Base-by-base conservation (phyloP, 495 filamentous ascomycete genomes). In the Penicillium alfredii region DNA sequence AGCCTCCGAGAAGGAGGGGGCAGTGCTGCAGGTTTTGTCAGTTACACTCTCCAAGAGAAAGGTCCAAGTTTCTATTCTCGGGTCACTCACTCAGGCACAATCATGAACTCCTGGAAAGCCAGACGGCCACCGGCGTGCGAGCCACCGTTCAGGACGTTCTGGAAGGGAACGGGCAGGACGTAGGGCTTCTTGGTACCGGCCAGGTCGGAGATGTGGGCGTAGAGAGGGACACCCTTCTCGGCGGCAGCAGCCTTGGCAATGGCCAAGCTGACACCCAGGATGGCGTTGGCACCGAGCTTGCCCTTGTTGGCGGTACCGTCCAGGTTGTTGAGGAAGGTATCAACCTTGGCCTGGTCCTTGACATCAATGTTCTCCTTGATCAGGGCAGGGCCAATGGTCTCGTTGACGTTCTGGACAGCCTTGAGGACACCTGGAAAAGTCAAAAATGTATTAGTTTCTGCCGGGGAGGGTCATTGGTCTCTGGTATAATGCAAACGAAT, bases 21-120 rank as follows among this genome's bases (percentile, higher is more conserved):
- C 90, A 33, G 64, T 57, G 33, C 74, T 78, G 23, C 41, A 34
- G 30, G 4, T 13, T 11, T 18, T 11, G 22, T 48, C 50, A 48
- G 44, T 35, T 29, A n/a, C 15, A n/a, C n/a, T n/a, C n/a, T n/a
- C n/a, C n/a, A n/a, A n/a, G n/a, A 31, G 14, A 9, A 10, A 17
- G 37, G 9, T 16, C 8, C 16, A 19, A 13, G 17, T 14, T n/a
- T n/a, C 12, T 22, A 7, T 11, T n/a, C n/a, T n/a, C n/a, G 8
- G 29, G 11, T n/a, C 30, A 70, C 78, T 61, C 67, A 82, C 80
- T 75, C 80, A 42, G 93, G 93, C 31, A 97, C 93, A 55, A 99
- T 95, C 93, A 99, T 99, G 81, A 99, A 99, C 69, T 99, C 93
- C 71, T 99, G 93, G 83, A 99, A 99, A 45, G 93, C 93, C 39